Evolutionary conservation across 148 eudicot genomes (phyloP), one percentile per base, ranked within the genome.

Genomic region (Diospyros lotus): DNA sequence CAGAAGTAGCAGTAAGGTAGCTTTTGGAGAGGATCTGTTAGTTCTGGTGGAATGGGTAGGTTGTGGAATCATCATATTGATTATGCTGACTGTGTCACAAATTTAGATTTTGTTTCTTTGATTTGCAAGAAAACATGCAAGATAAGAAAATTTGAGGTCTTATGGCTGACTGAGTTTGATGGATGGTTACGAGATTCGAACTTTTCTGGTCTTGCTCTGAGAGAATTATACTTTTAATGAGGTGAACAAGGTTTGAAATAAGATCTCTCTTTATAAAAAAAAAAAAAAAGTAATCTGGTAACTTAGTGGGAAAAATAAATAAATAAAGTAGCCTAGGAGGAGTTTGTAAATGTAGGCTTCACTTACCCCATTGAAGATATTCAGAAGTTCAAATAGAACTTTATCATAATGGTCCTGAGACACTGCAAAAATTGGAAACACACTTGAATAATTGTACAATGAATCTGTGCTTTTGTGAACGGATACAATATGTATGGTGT

Each of bases 1-100:
- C 38, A 76, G 65, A 76, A 87, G 90, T 48, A 84, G 83, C 58
- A 82, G 85, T 66, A 80, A 78, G 28, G 80, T 84, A 13, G 84
- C 81, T 5, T 87, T 84, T 58, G 90, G 90, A 39, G 82, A 85
- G 51, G 80, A 84, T 63, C 79, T 80, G 17, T 58, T 77, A 73
- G 79, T 80, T 64, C 81, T 88, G 52, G 83, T 90, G 54, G 86
- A 80, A 77, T 85, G 90, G 92, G 90, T 85, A 73, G 2, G 81
- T 60, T 64, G 3, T 56, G 13, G 6, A 64, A 43, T 28, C 64
- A 11, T 41, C 56, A 58, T 11, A 17, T 44, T 58, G 9, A 45
- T 67, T 52, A 66, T 66, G 9, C 53, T 14, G 48, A 1, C 5
- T n/a, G 1, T 14, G 1, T 7, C 3, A 55, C 77, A 64, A 42